phyloP scores from a whole-genome alignment of 2,329 filamentous ascomycete species.

The Colletotrichum plurivorum region DNA sequence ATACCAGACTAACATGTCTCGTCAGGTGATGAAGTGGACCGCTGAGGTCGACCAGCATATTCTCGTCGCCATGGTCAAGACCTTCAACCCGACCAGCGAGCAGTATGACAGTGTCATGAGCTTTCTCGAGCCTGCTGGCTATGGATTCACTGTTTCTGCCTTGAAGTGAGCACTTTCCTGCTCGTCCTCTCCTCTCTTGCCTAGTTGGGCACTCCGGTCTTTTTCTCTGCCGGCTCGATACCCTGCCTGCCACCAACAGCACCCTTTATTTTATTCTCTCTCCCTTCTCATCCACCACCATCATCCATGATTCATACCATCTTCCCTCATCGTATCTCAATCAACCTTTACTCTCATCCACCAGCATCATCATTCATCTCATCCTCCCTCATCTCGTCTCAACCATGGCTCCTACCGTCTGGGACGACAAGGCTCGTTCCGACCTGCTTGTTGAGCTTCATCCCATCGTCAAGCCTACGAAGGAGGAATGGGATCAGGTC shows the following conservation, averaged over 20 bases:
- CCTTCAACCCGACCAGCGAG: constrained; percentile 49
- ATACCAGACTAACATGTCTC: constrained; percentile 35
- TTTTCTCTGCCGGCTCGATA: constrained; percentile 1
- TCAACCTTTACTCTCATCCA: background rate
- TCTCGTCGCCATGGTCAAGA: constrained; percentile 56
- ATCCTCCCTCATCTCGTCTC: constrained; percentile 17
- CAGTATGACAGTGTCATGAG: constrained; percentile 55
- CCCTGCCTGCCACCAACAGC: background rate
- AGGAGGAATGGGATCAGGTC: constrained; percentile 50
- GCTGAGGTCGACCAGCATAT: constrained; percentile 59
- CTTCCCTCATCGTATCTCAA: background rate
- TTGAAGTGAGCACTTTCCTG: constrained; percentile 51
- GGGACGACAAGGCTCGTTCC: constrained; percentile 55
- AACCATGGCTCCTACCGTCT: constrained; percentile 39
- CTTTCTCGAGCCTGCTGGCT: constrained; percentile 50
- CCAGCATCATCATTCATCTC: background rate
- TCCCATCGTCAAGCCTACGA: constrained; percentile 52
- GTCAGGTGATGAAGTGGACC: constrained; percentile 57
- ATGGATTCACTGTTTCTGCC: constrained; percentile 57
- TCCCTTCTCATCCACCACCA: background rate
- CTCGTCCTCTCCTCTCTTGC: constrained; percentile 9
- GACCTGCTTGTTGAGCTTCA: constrained; percentile 56
- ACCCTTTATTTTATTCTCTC: constrained; percentile 13
- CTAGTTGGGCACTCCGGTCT: background rate
- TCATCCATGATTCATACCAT: background rate